A percentile compares a stretch with the other conserved stretches of the same genome.
Evolutionary conservation across 805 yeast species (phyloP).

Genomic region (Kodamaea laetipori): DNA sequence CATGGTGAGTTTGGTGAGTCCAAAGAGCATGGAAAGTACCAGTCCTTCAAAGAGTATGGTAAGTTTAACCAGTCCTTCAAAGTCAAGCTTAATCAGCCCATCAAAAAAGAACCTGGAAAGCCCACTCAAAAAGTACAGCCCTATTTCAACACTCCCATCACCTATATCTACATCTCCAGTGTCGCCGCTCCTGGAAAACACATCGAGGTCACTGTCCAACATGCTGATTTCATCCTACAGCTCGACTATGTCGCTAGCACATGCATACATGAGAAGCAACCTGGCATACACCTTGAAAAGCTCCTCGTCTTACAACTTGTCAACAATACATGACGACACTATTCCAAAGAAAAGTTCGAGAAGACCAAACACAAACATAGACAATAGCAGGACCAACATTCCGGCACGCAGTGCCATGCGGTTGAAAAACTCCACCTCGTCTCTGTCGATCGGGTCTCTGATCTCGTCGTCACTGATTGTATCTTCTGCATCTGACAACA

Average conservation of each 20-base stretch:
- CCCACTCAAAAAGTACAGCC: background rate
- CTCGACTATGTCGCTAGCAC: slow-evolving; percentile 21
- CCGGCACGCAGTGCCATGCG: slow-evolving; percentile 6
- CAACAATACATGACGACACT: slow-evolving; percentile 9
- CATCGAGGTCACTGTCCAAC: slow-evolving; percentile 16
- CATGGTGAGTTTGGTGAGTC: background rate
- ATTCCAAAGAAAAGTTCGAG: slow-evolving; percentile 6
- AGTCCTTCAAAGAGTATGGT: too few species aligned
- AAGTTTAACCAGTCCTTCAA: too few species aligned
- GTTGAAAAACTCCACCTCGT: slow-evolving; percentile 4
- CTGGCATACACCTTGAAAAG: slow-evolving; percentile 13
- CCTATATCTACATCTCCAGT: slow-evolving; percentile 14
- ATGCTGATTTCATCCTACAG: slow-evolving; percentile 19
- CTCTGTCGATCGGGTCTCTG: slow-evolving; percentile 1
- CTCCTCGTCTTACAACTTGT: slow-evolving; percentile 10
- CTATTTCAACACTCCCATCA: slow-evolving; percentile 6
- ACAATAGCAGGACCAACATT: background rate
- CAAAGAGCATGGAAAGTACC: too few species aligned
- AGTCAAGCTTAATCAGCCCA: too few species aligned
- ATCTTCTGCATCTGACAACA: background rate
- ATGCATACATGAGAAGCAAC: slow-evolving; percentile 15
- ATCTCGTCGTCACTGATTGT: slow-evolving; percentile 1
- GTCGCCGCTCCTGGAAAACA: slow-evolving; percentile 10
- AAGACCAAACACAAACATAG: background rate
- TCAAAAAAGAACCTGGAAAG: too few species aligned